Percentiles rank a stretch among this genome's conserved stretches.
These are phyloP conservation scores for Cladosporium oxysporum DNA, from an alignment of 2,329 filamentous ascomycete species.

Conservation along the genomic window DNA sequence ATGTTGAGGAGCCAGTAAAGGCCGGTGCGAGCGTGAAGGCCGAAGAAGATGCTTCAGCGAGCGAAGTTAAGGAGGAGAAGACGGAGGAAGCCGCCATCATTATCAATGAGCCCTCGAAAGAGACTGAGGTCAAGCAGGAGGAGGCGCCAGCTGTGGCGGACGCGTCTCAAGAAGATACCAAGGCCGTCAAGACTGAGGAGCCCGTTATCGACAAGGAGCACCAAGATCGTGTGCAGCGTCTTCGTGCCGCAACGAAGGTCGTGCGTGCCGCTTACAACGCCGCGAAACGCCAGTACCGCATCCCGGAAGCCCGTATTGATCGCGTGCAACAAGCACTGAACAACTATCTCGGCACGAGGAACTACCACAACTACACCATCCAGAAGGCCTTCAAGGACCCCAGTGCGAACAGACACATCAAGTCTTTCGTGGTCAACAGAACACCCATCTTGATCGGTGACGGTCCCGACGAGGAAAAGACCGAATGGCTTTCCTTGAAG, in stretches of 20 bases:
- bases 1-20: conserved; percentile 37
- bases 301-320: conserved; percentile 68
- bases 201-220: conserved; percentile 22
- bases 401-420: conserved; percentile 86
- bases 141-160: background rate
- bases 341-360: conserved; percentile 78
- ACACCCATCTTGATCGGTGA: conserved; percentile 54
- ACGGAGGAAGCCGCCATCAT: conserved; percentile 19
- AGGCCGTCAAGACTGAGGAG: background rate
- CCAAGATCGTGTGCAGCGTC: conserved; percentile 32
- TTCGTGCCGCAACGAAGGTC: conserved; percentile 47
- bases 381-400: conserved; percentile 80
- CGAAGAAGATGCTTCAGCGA: conserved; percentile 23
- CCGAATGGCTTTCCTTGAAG: conserved; percentile 92
- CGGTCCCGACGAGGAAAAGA: conserved; percentile 54
- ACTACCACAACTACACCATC: conserved; percentile 98
- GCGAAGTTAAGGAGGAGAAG: conserved; percentile 19
- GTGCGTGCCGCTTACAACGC: conserved; percentile 80
- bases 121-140: conserved; percentile 12
- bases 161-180: conserved; percentile 17
- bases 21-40: conserved; percentile 21
- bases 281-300: conserved; percentile 83
- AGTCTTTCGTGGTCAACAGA: conserved; percentile 78
- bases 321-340: conserved; percentile 75
- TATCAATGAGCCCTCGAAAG: conserved; percentile 15